Conservation (phyloP, 2,329 filamentous ascomycete genomes). For the Neonectria ditissima region DNA sequence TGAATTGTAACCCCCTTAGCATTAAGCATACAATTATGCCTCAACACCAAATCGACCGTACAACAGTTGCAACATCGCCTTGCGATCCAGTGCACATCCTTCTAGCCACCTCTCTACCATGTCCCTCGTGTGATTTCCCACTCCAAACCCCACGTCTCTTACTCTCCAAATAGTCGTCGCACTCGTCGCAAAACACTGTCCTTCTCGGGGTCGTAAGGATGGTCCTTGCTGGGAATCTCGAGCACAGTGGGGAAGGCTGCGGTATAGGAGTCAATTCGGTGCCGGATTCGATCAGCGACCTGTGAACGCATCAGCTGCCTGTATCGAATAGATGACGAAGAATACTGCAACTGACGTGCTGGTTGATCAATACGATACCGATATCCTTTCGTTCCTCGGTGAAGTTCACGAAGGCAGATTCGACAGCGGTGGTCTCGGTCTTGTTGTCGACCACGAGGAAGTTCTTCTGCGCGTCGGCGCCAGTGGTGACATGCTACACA, state of each 20-base stretch:
- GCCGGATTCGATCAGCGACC: conserved; percentile 94
- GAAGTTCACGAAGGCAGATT: conserved; percentile 89
- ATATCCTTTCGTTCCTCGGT: conserved; percentile 94
- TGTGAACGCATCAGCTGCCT: conserved; percentile 55
- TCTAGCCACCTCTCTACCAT: conserved; percentile 4
- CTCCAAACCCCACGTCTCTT: conserved; percentile 38
- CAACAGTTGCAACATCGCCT: conserved; percentile 7
- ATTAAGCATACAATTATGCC: conserved; percentile 24
- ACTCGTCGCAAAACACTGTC: conserved; percentile 96
- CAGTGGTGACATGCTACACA: conserved; percentile 85
- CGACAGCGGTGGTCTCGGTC: conserved; percentile 89
- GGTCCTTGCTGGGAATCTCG: conserved; percentile 98
- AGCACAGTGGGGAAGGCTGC: conserved; percentile 96
- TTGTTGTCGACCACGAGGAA: conserved; percentile 96
- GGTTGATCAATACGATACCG: conserved; percentile 95
- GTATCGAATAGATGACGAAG: neutral
- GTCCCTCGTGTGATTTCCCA: conserved; percentile 22
- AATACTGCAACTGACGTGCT: conserved; percentile 75
- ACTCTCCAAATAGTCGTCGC: conserved; percentile 75
- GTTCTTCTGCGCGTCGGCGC: conserved; percentile 93
- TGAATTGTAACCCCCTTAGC: conserved; percentile 9
- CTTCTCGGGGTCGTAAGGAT: conserved; percentile 98
- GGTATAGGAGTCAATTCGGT: conserved; percentile 90
- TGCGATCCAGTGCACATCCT: neutral
- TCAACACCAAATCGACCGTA: conserved; percentile 21